Evolutionary conservation across 768 basidiomycete genomes (phyloP).

Genomic region (Phylloporus sp.): DNA sequence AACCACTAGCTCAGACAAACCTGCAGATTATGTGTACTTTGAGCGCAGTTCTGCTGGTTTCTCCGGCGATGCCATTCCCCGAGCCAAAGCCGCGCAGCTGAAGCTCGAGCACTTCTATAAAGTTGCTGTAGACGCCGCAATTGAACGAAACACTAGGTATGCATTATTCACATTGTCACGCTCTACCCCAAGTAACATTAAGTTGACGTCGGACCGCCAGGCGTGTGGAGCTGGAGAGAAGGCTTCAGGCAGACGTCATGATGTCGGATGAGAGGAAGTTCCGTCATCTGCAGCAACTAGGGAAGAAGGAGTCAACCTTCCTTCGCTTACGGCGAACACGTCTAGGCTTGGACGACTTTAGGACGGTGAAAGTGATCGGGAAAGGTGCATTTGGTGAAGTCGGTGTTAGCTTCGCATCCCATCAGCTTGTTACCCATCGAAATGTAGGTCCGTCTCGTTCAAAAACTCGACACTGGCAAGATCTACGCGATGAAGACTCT

Average conservation of each 20-base stretch:
- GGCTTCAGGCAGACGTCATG: conserved; percentile 61
- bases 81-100: conserved; percentile 86
- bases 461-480: conserved; percentile 94
- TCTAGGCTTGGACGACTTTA: conserved; percentile 87
- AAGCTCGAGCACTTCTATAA: conserved; percentile 98
- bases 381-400: conserved; percentile 99
- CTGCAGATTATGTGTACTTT: conserved; percentile 86
- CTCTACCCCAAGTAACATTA: background rate
- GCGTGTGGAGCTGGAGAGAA: conserved; percentile 82
- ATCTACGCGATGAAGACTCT: conserved; percentile 99
- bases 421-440: background rate
- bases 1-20: conserved; percentile 31
- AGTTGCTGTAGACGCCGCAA: conserved; percentile 91
- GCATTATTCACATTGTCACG: background rate
- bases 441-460: conserved; percentile 77
- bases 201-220: conserved; percentile 35
- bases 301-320: conserved; percentile 84
- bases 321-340: conserved; percentile 85
- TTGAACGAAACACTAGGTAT: conserved; percentile 89
- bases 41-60: conserved; percentile 73
- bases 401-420: conserved; percentile 18
- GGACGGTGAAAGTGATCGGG: conserved; percentile 97
- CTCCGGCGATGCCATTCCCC: conserved; percentile 74
- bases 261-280: conserved; percentile 83
- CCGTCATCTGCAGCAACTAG: conserved; percentile 75